Evolutionary conservation across 768 basidiomycete genomes (phyloP).

Genomic region (Agaricus subrufescens): DNA sequence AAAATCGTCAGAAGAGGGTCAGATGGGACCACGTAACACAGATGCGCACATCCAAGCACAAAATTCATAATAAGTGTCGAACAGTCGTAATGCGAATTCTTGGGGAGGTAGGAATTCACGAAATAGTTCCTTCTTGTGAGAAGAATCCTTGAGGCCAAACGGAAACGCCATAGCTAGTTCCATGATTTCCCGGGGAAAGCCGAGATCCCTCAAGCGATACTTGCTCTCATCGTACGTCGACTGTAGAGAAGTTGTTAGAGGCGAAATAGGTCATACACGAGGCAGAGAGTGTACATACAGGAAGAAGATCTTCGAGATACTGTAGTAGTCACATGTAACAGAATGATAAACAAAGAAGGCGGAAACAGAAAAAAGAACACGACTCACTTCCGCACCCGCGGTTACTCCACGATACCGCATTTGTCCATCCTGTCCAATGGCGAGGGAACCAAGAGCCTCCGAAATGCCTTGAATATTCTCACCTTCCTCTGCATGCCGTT

Average conservation of each 20-base stretch:
- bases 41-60: slow-evolving; percentile 43
- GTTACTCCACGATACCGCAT: slow-evolving; percentile 46
- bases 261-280: too few relatives aligned
- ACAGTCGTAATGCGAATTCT: slow-evolving; percentile 33
- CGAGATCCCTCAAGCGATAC: slow-evolving; percentile 16
- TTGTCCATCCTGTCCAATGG: slow-evolving; percentile 45
- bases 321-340: slow-evolving; percentile 5
- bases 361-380: background rate
- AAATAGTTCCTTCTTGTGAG: slow-evolving; percentile 33
- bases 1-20: background rate
- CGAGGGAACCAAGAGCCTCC: slow-evolving; percentile 41
- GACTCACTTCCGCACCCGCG: slow-evolving; percentile 42
- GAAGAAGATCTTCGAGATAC: slow-evolving; percentile 37
- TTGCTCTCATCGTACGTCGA: slow-evolving; percentile 6
- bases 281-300: slow-evolving; percentile 17
- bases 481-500: slow-evolving; percentile 11
- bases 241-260: background rate
- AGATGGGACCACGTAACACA: background rate
- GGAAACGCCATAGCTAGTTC: slow-evolving; percentile 46
- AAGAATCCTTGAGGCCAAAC: slow-evolving; percentile 37
- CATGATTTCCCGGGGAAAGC: slow-evolving; percentile 38
- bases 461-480: slow-evolving; percentile 25
- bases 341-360: background rate
- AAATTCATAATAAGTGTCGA: slow-evolving; percentile 37
- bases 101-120: slow-evolving; percentile 34